These are phyloP conservation scores for Vitis hybrid DNA, from an alignment of 177 flowering plant genomes.

Conservation along the genomic window DNA sequence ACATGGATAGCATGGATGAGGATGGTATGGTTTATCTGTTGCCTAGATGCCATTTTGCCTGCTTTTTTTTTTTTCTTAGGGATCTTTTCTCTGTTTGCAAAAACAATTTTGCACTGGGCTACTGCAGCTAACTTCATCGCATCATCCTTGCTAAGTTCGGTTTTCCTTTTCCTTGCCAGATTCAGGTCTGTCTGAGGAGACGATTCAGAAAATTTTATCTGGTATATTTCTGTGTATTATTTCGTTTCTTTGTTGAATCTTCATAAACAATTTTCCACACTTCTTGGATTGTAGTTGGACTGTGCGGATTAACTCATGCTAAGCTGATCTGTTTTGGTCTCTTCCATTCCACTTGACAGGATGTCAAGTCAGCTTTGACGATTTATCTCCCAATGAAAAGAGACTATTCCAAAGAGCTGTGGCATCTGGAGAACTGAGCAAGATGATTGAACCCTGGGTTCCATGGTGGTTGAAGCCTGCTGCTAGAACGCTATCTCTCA, in stretches of 20 bases:
- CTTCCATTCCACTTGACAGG: constrained; percentile 39
- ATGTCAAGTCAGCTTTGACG: constrained; percentile 55
- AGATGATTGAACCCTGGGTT: constrained; percentile 89
- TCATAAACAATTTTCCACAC: neutral
- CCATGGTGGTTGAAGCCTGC: constrained; percentile 95
- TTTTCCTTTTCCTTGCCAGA: constrained; percentile 34
- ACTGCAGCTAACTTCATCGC: neutral
- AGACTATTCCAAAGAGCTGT: constrained; percentile 75
- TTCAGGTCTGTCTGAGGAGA: constrained; percentile 73
- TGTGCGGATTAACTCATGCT: neutral
- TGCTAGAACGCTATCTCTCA: constrained; percentile 59
- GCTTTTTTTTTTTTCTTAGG: neutral
- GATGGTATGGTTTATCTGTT: constrained; percentile 45
- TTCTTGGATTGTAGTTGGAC: neutral
- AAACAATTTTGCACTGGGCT: too few species aligned
- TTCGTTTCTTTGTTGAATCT: neutral
- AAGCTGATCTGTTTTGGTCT: neutral
- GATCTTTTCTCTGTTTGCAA: neutral
- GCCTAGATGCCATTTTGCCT: neutral
- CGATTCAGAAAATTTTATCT: constrained; percentile 66
- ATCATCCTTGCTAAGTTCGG: neutral
- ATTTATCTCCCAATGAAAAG: constrained; percentile 65
- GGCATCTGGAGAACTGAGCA: constrained; percentile 92
- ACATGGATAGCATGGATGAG: constrained; percentile 52
- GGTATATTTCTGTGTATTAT: constrained; percentile 38